Evolutionary conservation across 768 basidiomycete genomes (phyloP).

Genomic region (Suillus tomentosus): DNA sequence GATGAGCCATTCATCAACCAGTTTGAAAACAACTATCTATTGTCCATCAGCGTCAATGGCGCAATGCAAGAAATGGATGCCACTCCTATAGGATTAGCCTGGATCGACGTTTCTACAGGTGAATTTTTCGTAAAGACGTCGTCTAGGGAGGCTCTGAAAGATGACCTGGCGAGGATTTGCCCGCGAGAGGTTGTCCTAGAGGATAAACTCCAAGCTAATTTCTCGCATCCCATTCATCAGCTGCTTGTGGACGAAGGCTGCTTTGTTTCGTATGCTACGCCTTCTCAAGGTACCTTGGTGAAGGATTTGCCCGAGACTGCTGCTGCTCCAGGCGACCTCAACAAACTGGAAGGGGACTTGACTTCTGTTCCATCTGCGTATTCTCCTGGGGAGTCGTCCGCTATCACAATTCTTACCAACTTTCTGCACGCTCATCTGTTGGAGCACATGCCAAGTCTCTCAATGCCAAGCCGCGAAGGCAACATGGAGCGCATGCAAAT

Average conservation of each 20-base stretch:
- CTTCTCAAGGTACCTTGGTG: conserved; percentile 8
- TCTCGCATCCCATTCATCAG: conserved; percentile 48
- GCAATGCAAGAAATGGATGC: conserved; percentile 7
- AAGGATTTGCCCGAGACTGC: conserved; percentile 3
- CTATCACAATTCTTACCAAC: conserved; percentile 61
- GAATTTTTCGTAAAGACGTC: conserved; percentile 83
- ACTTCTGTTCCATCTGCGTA: conserved; percentile 23
- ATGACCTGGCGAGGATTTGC: conserved; percentile 78
- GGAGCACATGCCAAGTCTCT: conserved; percentile 74
- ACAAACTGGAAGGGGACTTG: conserved; percentile 17
- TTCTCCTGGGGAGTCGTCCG: conserved; percentile 48
- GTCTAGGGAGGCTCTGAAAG: conserved; percentile 57
- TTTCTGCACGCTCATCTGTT: conserved; percentile 70
- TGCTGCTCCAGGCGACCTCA: conserved; percentile 21
- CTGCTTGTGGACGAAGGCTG: conserved; percentile 55
- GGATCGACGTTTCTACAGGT: conserved; percentile 94
- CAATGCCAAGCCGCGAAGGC: conserved; percentile 58
- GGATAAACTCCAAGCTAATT: conserved; percentile 35
- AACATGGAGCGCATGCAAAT: conserved; percentile 75
- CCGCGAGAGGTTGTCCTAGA: conserved; percentile 84
- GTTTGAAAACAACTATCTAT: conserved; percentile 87
- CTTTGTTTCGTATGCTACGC: conserved; percentile 52
- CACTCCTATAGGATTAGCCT: conserved; percentile 69
- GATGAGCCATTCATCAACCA: conserved; percentile 88
- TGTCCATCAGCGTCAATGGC: conserved; percentile 53